phyloP scores from a whole-genome alignment of 2,329 filamentous ascomycete genomes.

The Xylariales sp. region DNA sequence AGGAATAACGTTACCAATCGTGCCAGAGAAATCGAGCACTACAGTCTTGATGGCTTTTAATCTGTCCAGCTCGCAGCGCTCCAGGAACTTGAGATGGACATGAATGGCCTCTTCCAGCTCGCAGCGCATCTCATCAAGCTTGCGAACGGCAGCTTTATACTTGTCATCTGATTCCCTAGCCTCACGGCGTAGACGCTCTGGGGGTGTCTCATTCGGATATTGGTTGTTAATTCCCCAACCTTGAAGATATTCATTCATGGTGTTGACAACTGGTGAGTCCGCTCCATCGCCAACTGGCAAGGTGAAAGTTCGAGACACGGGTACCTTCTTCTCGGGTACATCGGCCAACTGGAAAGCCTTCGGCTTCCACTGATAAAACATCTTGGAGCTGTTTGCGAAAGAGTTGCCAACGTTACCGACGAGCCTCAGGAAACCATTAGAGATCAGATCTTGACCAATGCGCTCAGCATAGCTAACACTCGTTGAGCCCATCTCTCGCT shows the following conservation, averaged over 20 bases:
- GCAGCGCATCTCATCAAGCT: constrained; percentile 86
- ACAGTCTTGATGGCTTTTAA: constrained; percentile 98
- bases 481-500: constrained; percentile 77
- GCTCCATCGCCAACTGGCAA: constrained; percentile 54
- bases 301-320: constrained; percentile 71
- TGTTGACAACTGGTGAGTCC: constrained; percentile 79
- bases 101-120: constrained; percentile 95
- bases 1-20: constrained; percentile 96
- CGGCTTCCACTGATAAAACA: constrained; percentile 96
- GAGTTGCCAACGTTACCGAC: constrained; percentile 92
- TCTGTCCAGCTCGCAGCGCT: constrained; percentile 93
- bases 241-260: constrained; percentile 82
- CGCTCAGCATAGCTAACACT: constrained; percentile 89
- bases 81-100: constrained; percentile 89
- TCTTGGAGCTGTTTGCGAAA: constrained; percentile 94
- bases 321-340: constrained; percentile 79
- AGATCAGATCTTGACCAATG: constrained; percentile 89
- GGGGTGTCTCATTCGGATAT: constrained; percentile 88
- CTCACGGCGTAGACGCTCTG: constrained; percentile 82
- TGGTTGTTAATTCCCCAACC: constrained; percentile 91
- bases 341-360: constrained; percentile 87
- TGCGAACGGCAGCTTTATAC: constrained; percentile 83
- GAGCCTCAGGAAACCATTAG: constrained; percentile 80
- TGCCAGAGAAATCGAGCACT: constrained; percentile 93
- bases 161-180: constrained; percentile 86